These are phyloP conservation scores for Suhomyces guaymorum DNA, from an alignment of 1,139 yeast species.

Conservation along the genomic window DNA sequence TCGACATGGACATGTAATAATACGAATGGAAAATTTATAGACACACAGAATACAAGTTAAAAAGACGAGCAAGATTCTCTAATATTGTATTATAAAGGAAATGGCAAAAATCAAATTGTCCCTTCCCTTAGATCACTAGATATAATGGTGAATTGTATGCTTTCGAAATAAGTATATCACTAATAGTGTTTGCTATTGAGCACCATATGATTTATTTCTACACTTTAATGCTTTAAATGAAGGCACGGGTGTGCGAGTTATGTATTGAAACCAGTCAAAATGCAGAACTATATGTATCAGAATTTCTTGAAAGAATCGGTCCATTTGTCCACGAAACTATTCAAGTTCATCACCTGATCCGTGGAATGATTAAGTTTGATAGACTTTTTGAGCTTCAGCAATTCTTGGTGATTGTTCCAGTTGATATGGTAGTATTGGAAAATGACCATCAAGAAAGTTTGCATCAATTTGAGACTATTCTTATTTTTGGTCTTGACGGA, in stretches of 20 bases:
- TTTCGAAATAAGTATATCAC: too few species aligned
- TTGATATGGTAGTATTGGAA: constrained; percentile 46
- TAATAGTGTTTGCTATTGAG: too few species aligned
- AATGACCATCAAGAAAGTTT: constrained; percentile 37
- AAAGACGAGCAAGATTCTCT: constrained; percentile 2
- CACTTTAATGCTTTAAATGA: too few species aligned
- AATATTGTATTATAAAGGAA: not conserved
- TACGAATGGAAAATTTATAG: too few species aligned
- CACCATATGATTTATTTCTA: too few species aligned
- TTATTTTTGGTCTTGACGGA: constrained; percentile 36
- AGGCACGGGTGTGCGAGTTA: too few species aligned
- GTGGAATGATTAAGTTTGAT: constrained; percentile 40
- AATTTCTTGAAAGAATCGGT: constrained; percentile 25
- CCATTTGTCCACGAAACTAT: constrained; percentile 45
- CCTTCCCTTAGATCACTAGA: too few species aligned
- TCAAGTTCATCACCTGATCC: constrained; percentile 37
- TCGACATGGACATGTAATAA: constrained; percentile 55
- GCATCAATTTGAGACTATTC: constrained; percentile 34
- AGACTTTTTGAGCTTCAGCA: constrained; percentile 36
- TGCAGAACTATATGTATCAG: too few species aligned
- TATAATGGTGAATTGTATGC: too few species aligned
- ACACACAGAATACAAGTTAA: too few species aligned
- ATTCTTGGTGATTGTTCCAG: constrained; percentile 42
- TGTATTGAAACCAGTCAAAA: constrained; percentile 3
- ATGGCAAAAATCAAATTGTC: not conserved